Evolutionary conservation across 768 basidiomycete genomes (phyloP).

Genomic region (Daedaleopsis sinensis): DNA sequence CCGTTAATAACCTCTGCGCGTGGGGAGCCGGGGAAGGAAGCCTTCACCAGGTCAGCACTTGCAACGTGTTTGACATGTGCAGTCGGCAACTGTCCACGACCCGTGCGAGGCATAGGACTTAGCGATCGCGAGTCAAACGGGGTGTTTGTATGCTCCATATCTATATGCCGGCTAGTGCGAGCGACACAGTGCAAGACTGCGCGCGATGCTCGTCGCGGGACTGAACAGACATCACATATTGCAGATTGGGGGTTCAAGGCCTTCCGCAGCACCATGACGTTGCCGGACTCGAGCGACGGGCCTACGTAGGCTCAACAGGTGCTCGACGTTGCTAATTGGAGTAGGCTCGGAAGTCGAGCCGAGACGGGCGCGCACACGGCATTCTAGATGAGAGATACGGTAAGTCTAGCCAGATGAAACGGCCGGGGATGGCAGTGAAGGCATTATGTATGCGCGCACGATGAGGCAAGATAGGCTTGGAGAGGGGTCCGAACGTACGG

Average conservation of each 20-base stretch:
- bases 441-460: not conserved
- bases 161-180: not conserved
- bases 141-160: conserved; percentile 6
- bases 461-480: conserved; percentile 4
- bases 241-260: not conserved
- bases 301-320: not conserved
- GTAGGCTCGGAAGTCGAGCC: conserved; percentile 19
- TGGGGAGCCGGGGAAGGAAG: conserved; percentile 9
- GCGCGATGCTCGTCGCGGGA: not conserved
- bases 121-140: conserved; percentile 22
- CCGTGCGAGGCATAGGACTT: not conserved
- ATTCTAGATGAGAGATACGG: not conserved
- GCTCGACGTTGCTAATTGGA: conserved; percentile 6
- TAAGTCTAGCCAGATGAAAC: not conserved
- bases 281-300: not conserved
- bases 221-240: not conserved
- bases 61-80: conserved; percentile 25
- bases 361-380: not conserved
- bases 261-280: not conserved
- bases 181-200: not conserved
- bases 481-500: not conserved
- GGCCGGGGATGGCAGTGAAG: not conserved
- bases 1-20: conserved; percentile 17
- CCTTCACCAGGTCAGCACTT: not conserved
- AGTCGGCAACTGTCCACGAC: conserved; percentile 13